Conservation (phyloP, 2,329 filamentous ascomycete species). For the Madurella fahalii region DNA sequence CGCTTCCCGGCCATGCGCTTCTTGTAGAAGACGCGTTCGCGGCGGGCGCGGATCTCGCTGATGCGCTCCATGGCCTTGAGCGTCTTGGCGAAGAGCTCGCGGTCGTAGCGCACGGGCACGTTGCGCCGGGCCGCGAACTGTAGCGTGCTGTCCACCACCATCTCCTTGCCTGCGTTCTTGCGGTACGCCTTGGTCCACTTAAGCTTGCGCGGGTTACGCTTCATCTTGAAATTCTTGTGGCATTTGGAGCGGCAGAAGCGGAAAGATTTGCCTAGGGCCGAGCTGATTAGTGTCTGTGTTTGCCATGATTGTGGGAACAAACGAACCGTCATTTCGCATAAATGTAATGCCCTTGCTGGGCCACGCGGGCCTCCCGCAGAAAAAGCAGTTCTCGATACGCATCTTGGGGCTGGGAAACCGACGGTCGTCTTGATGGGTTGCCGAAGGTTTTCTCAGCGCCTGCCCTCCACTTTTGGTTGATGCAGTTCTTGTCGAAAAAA, state of each 20-base stretch:
- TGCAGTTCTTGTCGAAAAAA: conserved; percentile 20
- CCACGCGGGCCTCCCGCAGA: conserved; percentile 42
- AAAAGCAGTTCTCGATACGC: conserved; percentile 28
- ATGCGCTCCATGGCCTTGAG: conserved; percentile 90
- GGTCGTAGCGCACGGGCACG: conserved; percentile 91
- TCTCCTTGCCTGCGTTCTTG: conserved; percentile 74
- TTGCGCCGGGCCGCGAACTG: conserved; percentile 91
- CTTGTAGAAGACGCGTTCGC: conserved; percentile 92
- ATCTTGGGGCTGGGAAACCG: conserved; percentile 19
- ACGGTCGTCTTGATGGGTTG: conserved; percentile 5
- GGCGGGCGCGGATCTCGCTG: conserved; percentile 73
- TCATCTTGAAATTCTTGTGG: conserved; percentile 85
- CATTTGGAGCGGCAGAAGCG: conserved; percentile 59
- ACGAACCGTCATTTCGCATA: conserved; percentile 45
- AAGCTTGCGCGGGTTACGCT: conserved; percentile 93
- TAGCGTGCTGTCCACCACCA: conserved; percentile 92
- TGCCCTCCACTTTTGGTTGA: conserved; percentile 12
- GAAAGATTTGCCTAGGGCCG: conserved; percentile 40
- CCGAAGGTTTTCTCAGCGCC: conserved; percentile 14
- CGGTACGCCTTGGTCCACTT: conserved; percentile 97
- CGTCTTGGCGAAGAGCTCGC: conserved; percentile 82
- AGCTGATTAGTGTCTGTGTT: neutral
- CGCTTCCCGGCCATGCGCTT: conserved; percentile 88
- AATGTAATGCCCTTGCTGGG: conserved; percentile 55
- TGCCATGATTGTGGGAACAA: neutral